A percentile compares a stretch with the other conserved stretches of the same genome.
Conservation (phyloP, 2,329 filamentous ascomycete genomes). For the Phoma sp. region DNA sequence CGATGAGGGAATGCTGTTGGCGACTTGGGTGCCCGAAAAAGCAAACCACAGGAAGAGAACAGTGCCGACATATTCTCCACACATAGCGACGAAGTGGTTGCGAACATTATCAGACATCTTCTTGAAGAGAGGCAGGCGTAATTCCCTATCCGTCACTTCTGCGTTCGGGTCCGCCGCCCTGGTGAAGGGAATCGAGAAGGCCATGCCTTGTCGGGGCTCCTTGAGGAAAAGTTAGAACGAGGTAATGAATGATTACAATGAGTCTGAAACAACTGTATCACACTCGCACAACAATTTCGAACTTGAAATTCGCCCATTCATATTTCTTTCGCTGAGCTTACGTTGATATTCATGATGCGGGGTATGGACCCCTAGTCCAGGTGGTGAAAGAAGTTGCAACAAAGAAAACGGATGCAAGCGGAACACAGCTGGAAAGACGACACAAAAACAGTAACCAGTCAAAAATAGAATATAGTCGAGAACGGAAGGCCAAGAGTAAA, state of each 20-base stretch:
- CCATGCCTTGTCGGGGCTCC: slow-evolving; percentile 22
- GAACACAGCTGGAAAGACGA: background rate
- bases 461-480: too few relatives aligned
- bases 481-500: too few relatives aligned
- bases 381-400: too few relatives aligned
- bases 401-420: background rate
- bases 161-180: slow-evolving; percentile 20
- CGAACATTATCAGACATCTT: slow-evolving; percentile 20
- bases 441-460: too few relatives aligned
- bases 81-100: slow-evolving; percentile 29
- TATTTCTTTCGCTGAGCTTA: background rate
- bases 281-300: too few relatives aligned
- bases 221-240: background rate
- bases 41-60: slow-evolving; percentile 52
- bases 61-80: slow-evolving; percentile 51
- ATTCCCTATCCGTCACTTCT: slow-evolving; percentile 17
- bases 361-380: background rate
- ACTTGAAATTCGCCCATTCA: too few relatives aligned
- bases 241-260: background rate
- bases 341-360: slow-evolving; percentile 17
- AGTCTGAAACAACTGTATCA: too few relatives aligned
- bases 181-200: slow-evolving; percentile 25
- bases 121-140: slow-evolving; percentile 19
- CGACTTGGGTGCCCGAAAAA: slow-evolving; percentile 49
- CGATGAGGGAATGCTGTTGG: slow-evolving; percentile 43